phyloP scores from a whole-genome alignment of 495 filamentous ascomycete species.

The Xanthoparmelia taractica region DNA sequence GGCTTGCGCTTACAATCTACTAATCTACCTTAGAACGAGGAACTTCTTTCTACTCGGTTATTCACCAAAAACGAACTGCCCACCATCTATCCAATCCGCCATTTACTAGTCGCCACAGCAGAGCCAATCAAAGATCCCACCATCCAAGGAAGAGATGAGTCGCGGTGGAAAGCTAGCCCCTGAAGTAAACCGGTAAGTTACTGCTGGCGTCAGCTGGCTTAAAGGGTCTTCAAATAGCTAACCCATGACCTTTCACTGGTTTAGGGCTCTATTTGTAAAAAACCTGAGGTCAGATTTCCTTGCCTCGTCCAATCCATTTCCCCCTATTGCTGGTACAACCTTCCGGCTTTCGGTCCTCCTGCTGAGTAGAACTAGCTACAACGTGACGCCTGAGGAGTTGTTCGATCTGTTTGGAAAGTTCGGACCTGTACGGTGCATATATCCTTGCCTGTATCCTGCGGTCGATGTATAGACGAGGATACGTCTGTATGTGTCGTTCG shows the following conservation, averaged over 20 bases:
- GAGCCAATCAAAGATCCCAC: neutral
- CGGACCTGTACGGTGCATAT: constrained; percentile 80
- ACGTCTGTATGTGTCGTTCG: neutral
- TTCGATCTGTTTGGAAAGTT: constrained; percentile 95
- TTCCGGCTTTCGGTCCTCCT: neutral
- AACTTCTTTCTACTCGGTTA: too few species aligned
- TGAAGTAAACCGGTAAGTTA: constrained; percentile 82
- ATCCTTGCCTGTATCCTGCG: neutral
- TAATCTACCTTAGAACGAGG: too few species aligned
- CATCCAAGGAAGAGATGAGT: constrained; percentile 48
- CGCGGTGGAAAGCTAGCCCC: constrained; percentile 82
- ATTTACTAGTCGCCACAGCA: neutral
- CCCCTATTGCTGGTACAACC: neutral
- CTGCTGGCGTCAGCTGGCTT: neutral
- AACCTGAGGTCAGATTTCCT: constrained; percentile 73
- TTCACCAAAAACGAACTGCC: too few species aligned
- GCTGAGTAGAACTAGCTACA: constrained; percentile 57
- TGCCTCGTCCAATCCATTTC: neutral
- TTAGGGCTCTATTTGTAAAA: constrained; percentile 94
- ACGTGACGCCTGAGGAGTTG: constrained; percentile 87
- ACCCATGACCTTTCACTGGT: too few species aligned
- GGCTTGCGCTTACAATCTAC: too few species aligned
- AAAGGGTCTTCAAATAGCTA: constrained; percentile 7
- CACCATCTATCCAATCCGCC: neutral
- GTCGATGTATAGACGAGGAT: neutral